Base-by-base conservation (phyloP, 1,139 yeast species). In the Nakaseomyces kungkrabaensis region DNA sequence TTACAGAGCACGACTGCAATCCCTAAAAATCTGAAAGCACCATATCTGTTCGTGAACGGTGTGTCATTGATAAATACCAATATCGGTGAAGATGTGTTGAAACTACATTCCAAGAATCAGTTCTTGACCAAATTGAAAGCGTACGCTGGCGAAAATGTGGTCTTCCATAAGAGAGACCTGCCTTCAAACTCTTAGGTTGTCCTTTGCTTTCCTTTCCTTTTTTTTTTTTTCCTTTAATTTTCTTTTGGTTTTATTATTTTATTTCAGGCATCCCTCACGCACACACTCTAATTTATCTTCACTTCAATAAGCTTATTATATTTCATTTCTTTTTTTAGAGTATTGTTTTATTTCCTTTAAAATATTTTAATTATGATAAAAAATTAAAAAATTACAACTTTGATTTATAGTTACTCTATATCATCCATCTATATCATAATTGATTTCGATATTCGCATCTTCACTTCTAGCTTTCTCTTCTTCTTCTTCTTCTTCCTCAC, bases 41-140 rank as follows among this genome's bases (percentile, higher is more conserved):
- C 66, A 4, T 60, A 55, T 44, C 48, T 61, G 34, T 60, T 61
- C 41, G 51, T 61, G 32, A 61, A 61, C 48, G 64, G 64, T 13
- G 51, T 50, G 6, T 55, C 64, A 2, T 40, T 61, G 6, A 55
- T 59, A 25, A 56, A 57, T 42, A 49, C 46, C n/a, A 51, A 51
- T 17, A 32, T 58, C 24, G 43, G 53, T 26, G 45, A 49, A 17
- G 59, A 59, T 46, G 52, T 59, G 44, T 43, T 45, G 25, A 46
- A 49, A 5, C 32, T 49, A 22, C 56, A 59, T 44, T 34, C 46
- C 13, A 51, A 55, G 17, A 56, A 54, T 8, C 22, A 32, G 22
- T 50, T 61, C 41, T 31, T 56, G 40, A 49, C 49, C 1, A 55
- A 52, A 46, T 43, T 61, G 5, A 54, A 52, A 45, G 27, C 49